Percentiles rank a stretch among this genome's conserved stretches.
These are phyloP conservation scores for Magnusiomyces suaveolens DNA, from an alignment of 1,139 yeast species.

Conservation along the genomic window DNA sequence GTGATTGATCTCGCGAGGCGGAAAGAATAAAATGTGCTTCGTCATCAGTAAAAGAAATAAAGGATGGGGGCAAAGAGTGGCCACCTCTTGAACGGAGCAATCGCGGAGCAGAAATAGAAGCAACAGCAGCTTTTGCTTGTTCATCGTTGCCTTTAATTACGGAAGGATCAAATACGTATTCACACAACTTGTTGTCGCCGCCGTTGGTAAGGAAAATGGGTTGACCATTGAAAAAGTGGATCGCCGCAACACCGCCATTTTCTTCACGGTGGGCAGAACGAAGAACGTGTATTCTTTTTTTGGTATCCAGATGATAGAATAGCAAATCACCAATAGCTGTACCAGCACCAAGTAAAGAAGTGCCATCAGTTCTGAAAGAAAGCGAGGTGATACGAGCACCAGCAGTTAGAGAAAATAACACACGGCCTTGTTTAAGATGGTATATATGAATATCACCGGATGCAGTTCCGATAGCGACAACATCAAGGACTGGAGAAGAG, in stretches of 20 bases:
- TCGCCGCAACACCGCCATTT: conserved; percentile 73
- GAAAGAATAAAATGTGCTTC: conserved; percentile 78
- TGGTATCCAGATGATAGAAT: conserved; percentile 71
- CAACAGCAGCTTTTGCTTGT: conserved; percentile 33
- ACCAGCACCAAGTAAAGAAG: conserved; percentile 74
- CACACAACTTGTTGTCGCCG: conserved; percentile 82
- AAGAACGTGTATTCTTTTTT: conserved; percentile 64
- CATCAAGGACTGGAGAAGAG: conserved; percentile 78
- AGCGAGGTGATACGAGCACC: conserved; percentile 56
- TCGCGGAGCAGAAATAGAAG: conserved; percentile 78
- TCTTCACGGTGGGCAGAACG: conserved; percentile 60
- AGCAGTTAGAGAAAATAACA: conserved; percentile 45
- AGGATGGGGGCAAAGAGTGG: conserved; percentile 82
- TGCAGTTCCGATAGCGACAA: conserved; percentile 67
- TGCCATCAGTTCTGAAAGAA: conserved; percentile 89
- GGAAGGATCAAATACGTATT: conserved; percentile 88
- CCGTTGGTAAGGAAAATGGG: conserved; percentile 88
- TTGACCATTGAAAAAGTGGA: conserved; percentile 78
- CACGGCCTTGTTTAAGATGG: conserved; percentile 58
- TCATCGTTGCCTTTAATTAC: conserved; percentile 36
- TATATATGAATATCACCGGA: conserved; percentile 58
- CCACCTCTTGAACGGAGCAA: conserved; percentile 92
- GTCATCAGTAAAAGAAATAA: conserved; percentile 67
- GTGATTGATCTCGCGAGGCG: conserved; percentile 75
- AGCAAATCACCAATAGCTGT: conserved; percentile 71